Base-by-base conservation (phyloP, 2,329 filamentous ascomycete species). In the Calonectria leucothoes region DNA sequence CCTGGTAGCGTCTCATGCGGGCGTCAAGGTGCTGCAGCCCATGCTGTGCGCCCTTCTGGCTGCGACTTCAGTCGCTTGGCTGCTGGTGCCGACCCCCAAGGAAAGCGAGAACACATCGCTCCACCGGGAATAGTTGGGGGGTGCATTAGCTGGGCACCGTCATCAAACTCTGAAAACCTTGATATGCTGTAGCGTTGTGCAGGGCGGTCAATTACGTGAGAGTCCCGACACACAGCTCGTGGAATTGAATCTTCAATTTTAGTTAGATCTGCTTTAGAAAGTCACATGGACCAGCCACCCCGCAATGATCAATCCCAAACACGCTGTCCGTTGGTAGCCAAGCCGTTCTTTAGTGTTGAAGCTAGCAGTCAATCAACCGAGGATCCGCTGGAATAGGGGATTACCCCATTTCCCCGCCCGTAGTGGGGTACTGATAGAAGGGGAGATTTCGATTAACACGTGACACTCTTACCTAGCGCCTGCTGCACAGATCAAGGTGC, bases 21-120 rank as follows among this genome's bases (percentile, higher is more conserved):
- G 89, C 0, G 89, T 91, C 0, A 80, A 83, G 1, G 85, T 89
- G 0, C 73, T 91, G 66, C 89, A 90, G 73, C 89, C 89, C 0
- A 87, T 91, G 20, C 81, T 90, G 1, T 85, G 89, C 11, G 88
- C 82, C 0, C 77, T 91, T 12, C 77, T 90, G 15, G 82, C 84
- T 0, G 86, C 86, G 0, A 89, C 87, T n/a, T 84, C 83, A 0
- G 73, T 88, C 8, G 85, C 83, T 12, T 90, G 89, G 89, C 71
- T 88, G 15, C 78, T 89, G 29, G 82, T 88, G 1, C 85, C 85
- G 0, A 81, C 78, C 37, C 82, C 83, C 0, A 86, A 86, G 71
- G 75, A 81, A 8, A 75, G 72, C 0, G 76, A 76, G 14, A 83
- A 83, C 33, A 65, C 78, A 1, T 77, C 78, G 1, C 68, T 85